These are phyloP conservation scores for Stropharia rugosoannulata DNA, from an alignment of 768 basidiomycete species.

Conservation along the genomic window DNA sequence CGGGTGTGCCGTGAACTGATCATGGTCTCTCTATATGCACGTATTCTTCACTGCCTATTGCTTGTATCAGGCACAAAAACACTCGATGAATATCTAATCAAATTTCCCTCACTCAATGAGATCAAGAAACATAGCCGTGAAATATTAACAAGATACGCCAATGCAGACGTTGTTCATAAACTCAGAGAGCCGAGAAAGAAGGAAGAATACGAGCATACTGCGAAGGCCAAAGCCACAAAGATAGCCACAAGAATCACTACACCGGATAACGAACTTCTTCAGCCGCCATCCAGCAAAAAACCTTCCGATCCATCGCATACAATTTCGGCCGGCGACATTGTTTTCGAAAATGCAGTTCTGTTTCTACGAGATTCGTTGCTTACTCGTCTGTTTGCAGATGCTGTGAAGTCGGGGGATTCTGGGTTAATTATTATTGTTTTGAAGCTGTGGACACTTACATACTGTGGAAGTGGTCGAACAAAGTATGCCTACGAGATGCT, in stretches of 20 bases:
- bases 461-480: conserved; percentile 27
- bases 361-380: conserved; percentile 27
- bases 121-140: conserved; percentile 16
- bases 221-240: neutral
- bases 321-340: conserved; percentile 19
- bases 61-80: conserved; percentile 18
- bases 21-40: conserved; percentile 31
- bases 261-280: too few relatives aligned
- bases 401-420: conserved; percentile 31
- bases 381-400: conserved; percentile 24
- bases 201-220: too few relatives aligned
- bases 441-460: conserved; percentile 24
- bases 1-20: conserved; percentile 32
- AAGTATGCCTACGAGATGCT: conserved; percentile 36
- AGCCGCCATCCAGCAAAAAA: neutral
- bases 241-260: conserved; percentile 21
- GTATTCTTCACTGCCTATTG: conserved; percentile 29
- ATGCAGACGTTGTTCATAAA: conserved; percentile 11
- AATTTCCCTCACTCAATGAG: conserved; percentile 8
- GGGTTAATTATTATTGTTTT: conserved; percentile 27
- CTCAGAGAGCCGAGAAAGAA: conserved; percentile 12
- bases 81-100: conserved; percentile 18
- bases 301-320: neutral
- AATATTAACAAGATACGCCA: conserved; percentile 20
- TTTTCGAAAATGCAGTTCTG: conserved; percentile 25